Percentiles rank a stretch among this genome's conserved stretches.
phyloP scores from a whole-genome alignment of 495 filamentous ascomycete species.

The Aspergillus asperescens region DNA sequence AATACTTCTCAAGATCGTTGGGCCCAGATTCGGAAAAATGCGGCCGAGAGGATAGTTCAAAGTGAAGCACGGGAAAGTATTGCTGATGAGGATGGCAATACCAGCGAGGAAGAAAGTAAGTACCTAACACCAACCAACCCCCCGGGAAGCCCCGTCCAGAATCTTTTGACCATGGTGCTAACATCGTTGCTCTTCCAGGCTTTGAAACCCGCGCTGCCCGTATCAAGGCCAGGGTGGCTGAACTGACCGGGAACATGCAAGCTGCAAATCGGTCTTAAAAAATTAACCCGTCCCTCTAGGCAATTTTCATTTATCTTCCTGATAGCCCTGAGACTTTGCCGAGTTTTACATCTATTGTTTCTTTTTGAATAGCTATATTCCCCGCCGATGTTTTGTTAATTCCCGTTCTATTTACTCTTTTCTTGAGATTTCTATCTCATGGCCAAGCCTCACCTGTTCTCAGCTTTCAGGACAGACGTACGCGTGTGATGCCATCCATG shows the following conservation, averaged over 20 bases:
- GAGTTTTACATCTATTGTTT: not conserved
- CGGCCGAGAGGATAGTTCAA: slow-evolving; percentile 67
- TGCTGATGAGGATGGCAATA: slow-evolving; percentile 75
- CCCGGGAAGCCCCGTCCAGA: too few relatives aligned
- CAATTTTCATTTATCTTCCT: not conserved
- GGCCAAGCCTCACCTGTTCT: slow-evolving; percentile 1
- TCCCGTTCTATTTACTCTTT: not conserved
- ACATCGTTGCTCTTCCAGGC: slow-evolving; percentile 43
- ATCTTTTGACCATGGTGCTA: slow-evolving; percentile 6
- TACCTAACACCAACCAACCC: slow-evolving; percentile 15
- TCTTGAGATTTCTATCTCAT: not conserved
- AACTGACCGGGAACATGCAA: slow-evolving; percentile 83
- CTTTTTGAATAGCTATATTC: slow-evolving; percentile 11
- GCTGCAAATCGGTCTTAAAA: slow-evolving; percentile 19
- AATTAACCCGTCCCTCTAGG: not conserved
- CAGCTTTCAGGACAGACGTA: not conserved
- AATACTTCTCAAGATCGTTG: slow-evolving; percentile 63
- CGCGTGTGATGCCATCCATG: not conserved
- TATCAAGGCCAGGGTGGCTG: slow-evolving; percentile 95
- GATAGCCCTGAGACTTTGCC: slow-evolving; percentile 2
- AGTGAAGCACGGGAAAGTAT: slow-evolving; percentile 46
- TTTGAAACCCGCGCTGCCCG: slow-evolving; percentile 95
- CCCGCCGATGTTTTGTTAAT: slow-evolving; percentile 4
- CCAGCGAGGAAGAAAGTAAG: slow-evolving; percentile 95
- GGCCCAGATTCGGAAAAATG: slow-evolving; percentile 94